These are phyloP conservation scores for Ziziphus jujuba DNA, from an alignment of 306 rosid species.

Conservation along the genomic window DNA sequence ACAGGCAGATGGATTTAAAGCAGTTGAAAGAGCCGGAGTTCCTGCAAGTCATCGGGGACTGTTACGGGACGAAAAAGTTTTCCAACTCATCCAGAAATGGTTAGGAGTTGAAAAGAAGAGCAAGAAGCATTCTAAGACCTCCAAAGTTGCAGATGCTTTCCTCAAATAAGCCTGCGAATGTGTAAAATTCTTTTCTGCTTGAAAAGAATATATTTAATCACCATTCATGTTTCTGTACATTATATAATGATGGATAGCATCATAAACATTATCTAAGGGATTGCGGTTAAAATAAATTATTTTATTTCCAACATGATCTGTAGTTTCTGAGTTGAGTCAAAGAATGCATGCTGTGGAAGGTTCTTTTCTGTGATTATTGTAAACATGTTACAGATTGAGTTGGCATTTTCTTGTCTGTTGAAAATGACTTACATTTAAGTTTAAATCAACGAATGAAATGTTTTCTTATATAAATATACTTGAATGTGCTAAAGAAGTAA, in stretches of 20 bases:
- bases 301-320: neutral
- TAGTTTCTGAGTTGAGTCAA: neutral
- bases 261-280: neutral
- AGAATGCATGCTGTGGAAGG: too few relatives aligned
- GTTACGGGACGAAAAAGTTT: constrained; percentile 48
- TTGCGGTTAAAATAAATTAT: neutral
- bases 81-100: constrained; percentile 63
- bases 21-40: constrained; percentile 72
- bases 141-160: constrained; percentile 60
- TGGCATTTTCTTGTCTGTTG: too few relatives aligned
- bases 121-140: constrained; percentile 46
- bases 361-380: too few relatives aligned
- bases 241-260: neutral
- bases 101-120: constrained; percentile 53
- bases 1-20: constrained; percentile 82
- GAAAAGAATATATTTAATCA: neutral
- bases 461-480: too few relatives aligned
- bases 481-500: too few relatives aligned
- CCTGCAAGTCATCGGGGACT: constrained; percentile 63
- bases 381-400: too few relatives aligned
- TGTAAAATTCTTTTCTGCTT: constrained; percentile 16
- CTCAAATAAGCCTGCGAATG: constrained; percentile 30
- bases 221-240: neutral
- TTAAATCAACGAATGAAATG: too few relatives aligned
- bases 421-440: too few relatives aligned